These are phyloP conservation scores for Cerioporus squamosus DNA, from an alignment of 1,284 basidiomycete species.

Conservation along the genomic window DNA sequence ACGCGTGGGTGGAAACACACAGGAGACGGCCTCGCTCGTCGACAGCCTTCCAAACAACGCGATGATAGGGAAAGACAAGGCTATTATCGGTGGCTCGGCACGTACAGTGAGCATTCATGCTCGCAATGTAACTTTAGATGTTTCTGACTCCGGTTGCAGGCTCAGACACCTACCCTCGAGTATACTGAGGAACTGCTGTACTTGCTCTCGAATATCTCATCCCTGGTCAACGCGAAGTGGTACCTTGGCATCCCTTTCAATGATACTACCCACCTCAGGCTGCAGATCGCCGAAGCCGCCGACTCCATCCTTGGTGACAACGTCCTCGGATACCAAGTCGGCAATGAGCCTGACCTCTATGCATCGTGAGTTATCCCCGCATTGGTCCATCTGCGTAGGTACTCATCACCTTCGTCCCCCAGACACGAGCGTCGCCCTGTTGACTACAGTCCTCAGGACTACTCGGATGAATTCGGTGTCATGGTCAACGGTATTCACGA, in stretches of 20 bases:
- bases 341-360: constrained; percentile 78
- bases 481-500: constrained; percentile 45
- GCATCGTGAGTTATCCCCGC: constrained; percentile 25
- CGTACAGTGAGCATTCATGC: background rate
- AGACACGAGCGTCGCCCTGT: constrained; percentile 39
- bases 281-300: constrained; percentile 54
- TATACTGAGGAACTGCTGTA: constrained; percentile 48
- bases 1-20: constrained; percentile 76
- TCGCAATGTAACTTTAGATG: background rate
- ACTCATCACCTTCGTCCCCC: background rate
- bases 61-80: constrained; percentile 53
- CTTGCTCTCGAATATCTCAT: constrained; percentile 45
- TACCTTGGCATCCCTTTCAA: constrained; percentile 57
- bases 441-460: constrained; percentile 49
- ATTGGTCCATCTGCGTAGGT: background rate
- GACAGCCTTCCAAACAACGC: constrained; percentile 47
- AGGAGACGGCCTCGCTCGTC: constrained; percentile 63
- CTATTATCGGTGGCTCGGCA: constrained; percentile 27
- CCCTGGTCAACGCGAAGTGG: constrained; percentile 45
- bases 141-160: constrained; percentile 23
- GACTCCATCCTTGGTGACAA: constrained; percentile 59
- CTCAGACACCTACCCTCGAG: constrained; percentile 45
- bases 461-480: constrained; percentile 52
- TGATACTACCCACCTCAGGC: constrained; percentile 52
- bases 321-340: constrained; percentile 62